These are phyloP conservation scores for Thermoascus crustaceus DNA, from an alignment of 2,329 filamentous ascomycete genomes.

Conservation along the genomic window DNA sequence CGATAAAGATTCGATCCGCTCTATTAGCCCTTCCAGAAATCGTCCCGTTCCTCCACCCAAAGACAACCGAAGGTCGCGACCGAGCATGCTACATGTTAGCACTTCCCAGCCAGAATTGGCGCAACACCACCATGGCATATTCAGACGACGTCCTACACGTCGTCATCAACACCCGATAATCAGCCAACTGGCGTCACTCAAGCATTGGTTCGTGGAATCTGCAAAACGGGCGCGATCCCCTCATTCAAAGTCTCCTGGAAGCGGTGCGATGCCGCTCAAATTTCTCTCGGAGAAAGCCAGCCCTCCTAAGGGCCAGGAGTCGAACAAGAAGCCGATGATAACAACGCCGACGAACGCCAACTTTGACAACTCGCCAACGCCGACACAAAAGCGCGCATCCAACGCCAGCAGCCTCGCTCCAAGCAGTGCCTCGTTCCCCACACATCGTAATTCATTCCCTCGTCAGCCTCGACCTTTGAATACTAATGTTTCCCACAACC, in stretches of 20 bases:
- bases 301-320: constrained; percentile 31
- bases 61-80: constrained; percentile 67
- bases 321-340: constrained; percentile 18
- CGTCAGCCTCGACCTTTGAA: constrained; percentile 29
- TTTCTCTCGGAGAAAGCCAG: constrained; percentile 32
- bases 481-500: constrained; percentile 32
- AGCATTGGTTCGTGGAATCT: constrained; percentile 65
- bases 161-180: constrained; percentile 57
- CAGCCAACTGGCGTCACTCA: constrained; percentile 58
- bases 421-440: constrained; percentile 35
- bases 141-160: constrained; percentile 46
- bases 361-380: constrained; percentile 23
- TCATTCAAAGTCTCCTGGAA: constrained; percentile 25
- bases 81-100: constrained; percentile 80
- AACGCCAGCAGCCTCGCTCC: constrained; percentile 35
- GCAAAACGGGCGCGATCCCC: constrained; percentile 56
- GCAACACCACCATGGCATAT: constrained; percentile 44
- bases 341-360: constrained; percentile 16
- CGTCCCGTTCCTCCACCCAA: constrained; percentile 79
- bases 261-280: constrained; percentile 24
- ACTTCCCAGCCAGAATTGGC: constrained; percentile 59
- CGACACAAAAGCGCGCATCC: constrained; percentile 34
- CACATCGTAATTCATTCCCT: constrained; percentile 34
- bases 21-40: constrained; percentile 66
- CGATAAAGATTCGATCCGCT: constrained; percentile 65